Evolutionary conservation across 2,329 filamentous ascomycete genomes (phyloP).

Genomic region (Phaeosphaeria sp.): DNA sequence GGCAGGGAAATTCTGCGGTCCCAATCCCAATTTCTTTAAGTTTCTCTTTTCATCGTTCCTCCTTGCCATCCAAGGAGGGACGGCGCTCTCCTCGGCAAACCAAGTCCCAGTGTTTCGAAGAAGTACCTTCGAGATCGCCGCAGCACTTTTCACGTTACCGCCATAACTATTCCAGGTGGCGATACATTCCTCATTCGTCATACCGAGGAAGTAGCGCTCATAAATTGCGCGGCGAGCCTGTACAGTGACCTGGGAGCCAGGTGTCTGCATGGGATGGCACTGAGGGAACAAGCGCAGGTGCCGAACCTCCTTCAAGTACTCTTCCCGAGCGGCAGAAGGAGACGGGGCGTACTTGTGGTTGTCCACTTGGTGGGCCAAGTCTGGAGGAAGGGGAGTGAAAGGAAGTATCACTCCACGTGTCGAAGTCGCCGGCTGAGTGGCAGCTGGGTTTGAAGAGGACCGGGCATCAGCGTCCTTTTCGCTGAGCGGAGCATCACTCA

Average conservation of each 20-base stretch:
- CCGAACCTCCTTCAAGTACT: background rate
- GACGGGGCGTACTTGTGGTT: background rate
- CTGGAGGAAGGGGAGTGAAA: background rate
- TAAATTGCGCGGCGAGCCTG: background rate
- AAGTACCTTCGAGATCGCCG: background rate
- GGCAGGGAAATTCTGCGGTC: background rate
- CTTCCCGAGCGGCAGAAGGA: background rate
- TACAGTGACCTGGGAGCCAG: background rate
- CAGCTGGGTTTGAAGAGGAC: no score
- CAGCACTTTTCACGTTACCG: background rate
- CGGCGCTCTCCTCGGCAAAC: constrained; percentile 1
- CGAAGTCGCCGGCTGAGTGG: no score
- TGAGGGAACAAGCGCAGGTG: background rate
- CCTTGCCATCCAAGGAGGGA: background rate
- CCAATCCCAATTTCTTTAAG: background rate
- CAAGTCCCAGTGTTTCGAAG: background rate
- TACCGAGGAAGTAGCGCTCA: background rate
- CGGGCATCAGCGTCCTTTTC: no score
- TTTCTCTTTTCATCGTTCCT: background rate
- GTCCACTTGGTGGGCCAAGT: background rate
- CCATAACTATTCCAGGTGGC: background rate
- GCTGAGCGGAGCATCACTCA: background rate
- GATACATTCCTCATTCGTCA: background rate
- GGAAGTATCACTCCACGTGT: background rate
- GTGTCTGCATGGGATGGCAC: background rate